These are phyloP conservation scores for Termitomyces sp. DNA, from an alignment of 768 basidiomycete species.

Conservation along the genomic window DNA sequence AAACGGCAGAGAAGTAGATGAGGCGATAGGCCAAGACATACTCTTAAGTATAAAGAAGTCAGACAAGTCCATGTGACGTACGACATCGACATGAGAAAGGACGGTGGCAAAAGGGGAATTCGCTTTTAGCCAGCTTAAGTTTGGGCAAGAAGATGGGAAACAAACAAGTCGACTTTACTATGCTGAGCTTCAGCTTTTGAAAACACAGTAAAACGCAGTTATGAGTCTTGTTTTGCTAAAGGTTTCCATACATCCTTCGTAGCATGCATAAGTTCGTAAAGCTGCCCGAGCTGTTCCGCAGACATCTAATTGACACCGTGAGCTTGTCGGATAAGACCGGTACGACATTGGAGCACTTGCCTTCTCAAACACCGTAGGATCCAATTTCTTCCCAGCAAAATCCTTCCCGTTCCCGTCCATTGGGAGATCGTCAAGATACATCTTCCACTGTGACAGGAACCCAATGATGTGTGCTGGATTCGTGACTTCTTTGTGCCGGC, in stretches of 20 bases:
- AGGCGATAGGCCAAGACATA: background rate
- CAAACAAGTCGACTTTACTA: background rate
- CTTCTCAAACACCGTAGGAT: slow-evolving; percentile 72
- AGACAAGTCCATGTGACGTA: slow-evolving; percentile 10
- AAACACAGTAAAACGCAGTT: slow-evolving; percentile 3
- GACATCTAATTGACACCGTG: slow-evolving; percentile 58
- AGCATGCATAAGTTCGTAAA: slow-evolving; percentile 93
- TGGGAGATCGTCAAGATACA: slow-evolving; percentile 76
- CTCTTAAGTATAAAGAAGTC: slow-evolving; percentile 6
- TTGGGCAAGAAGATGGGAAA: background rate
- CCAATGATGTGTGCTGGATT: slow-evolving; percentile 93
- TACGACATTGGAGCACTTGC: slow-evolving; percentile 28
- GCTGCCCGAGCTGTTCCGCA: slow-evolving; percentile 83
- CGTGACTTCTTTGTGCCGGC: slow-evolving; percentile 68
- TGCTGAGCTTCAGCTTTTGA: background rate
- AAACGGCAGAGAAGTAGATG: background rate
- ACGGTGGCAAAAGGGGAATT: background rate
- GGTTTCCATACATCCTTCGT: slow-evolving; percentile 87
- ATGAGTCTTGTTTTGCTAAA: slow-evolving; percentile 23
- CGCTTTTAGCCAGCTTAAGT: background rate
- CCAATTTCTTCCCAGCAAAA: slow-evolving; percentile 65
- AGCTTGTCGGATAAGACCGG: background rate
- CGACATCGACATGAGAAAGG: slow-evolving; percentile 13
- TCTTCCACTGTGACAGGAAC: slow-evolving; percentile 94
- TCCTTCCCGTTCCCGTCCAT: slow-evolving; percentile 33